Evolutionary conservation across 768 basidiomycete genomes (phyloP).

Genomic region (Auricularia sp.): DNA sequence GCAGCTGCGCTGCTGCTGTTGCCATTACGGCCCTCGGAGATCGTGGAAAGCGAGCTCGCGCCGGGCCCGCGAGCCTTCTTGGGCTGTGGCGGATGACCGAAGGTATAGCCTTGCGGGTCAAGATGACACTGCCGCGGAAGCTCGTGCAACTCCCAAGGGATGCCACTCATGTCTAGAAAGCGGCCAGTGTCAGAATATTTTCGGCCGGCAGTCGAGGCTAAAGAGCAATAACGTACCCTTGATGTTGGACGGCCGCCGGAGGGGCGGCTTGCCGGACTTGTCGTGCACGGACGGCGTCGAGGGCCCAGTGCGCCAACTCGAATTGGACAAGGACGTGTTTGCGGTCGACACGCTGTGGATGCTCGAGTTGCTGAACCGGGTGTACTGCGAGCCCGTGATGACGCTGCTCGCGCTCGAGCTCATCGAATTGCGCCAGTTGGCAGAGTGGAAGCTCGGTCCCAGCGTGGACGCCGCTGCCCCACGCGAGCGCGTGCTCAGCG

Average conservation of each 20-base stretch:
- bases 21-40: slow-evolving; percentile 1
- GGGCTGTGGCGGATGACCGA: slow-evolving; percentile 41
- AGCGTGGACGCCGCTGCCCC: slow-evolving; percentile 32
- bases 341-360: slow-evolving; percentile 64
- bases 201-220: background rate
- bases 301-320: slow-evolving; percentile 45
- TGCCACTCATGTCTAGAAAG: slow-evolving; percentile 56
- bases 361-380: slow-evolving; percentile 69
- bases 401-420: slow-evolving; percentile 59
- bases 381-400: slow-evolving; percentile 63
- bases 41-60: slow-evolving; percentile 3
- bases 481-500: slow-evolving; percentile 40
- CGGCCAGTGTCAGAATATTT: background rate
- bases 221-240: slow-evolving; percentile 48
- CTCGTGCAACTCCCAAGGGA: slow-evolving; percentile 65
- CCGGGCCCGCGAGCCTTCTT: slow-evolving; percentile 51
- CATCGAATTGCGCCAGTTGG: slow-evolving; percentile 72
- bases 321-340: slow-evolving; percentile 65
- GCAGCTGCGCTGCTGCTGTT: slow-evolving; percentile 1
- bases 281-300: background rate
- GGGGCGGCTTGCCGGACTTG: slow-evolving; percentile 7
- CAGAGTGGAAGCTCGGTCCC: slow-evolving; percentile 51
- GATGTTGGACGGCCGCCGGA: slow-evolving; percentile 42
- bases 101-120: slow-evolving; percentile 53
- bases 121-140: slow-evolving; percentile 55